These are phyloP conservation scores for Claviceps sp. DNA, from an alignment of 2,329 filamentous ascomycete genomes.

Conservation along the genomic window DNA sequence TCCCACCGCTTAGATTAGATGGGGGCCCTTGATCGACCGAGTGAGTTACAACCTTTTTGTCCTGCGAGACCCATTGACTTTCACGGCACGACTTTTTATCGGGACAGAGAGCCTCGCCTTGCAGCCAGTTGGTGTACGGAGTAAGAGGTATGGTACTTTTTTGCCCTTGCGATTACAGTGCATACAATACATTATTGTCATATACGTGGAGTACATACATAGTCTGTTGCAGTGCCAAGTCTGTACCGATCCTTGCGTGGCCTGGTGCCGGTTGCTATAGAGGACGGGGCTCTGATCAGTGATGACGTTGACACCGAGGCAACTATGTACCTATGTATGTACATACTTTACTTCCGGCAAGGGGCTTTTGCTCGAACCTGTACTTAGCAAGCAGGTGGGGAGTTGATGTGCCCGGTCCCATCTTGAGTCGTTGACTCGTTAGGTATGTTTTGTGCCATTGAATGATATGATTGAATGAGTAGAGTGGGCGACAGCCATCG, in stretches of 20 bases:
- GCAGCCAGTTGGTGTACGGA: neutral
- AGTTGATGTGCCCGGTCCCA: too few relatives aligned
- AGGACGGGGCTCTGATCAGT: neutral
- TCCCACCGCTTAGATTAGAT: neutral
- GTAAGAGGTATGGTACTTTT: neutral
- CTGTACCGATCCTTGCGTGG: neutral
- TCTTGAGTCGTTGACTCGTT: too few relatives aligned
- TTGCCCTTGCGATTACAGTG: neutral
- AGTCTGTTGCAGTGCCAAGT: neutral
- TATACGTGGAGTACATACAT: neutral
- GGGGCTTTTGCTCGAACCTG: too few relatives aligned
- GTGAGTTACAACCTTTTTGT: neutral
- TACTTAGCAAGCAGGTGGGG: too few relatives aligned
- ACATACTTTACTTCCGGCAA: too few relatives aligned
- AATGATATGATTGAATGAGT: neutral
- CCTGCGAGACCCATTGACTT: neutral
- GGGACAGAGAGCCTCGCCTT: neutral
- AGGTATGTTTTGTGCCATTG: neutral
- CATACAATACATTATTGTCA: too few relatives aligned
- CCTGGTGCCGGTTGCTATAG: neutral
- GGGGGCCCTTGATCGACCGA: neutral
- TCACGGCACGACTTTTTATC: neutral
- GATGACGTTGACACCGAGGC: too few relatives aligned
- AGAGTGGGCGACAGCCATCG: neutral
- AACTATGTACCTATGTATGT: too few relatives aligned